Evolutionary conservation across 306 rosid species (phyloP).

Genomic region (Cicer judaicum): DNA sequence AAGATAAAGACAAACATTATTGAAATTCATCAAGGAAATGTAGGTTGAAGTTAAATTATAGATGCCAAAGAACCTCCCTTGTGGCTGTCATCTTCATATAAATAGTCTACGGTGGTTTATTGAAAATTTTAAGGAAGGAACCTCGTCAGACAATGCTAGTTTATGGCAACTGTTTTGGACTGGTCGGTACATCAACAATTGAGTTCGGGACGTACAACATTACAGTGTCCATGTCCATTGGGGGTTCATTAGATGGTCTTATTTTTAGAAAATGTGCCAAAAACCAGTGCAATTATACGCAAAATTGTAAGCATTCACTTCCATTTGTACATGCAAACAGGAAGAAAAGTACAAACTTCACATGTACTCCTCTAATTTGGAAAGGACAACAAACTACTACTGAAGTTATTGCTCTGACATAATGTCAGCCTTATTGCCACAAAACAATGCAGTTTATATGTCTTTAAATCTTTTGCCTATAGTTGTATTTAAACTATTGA

Average conservation of each 20-base stretch:
- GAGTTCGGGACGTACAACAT: slow-evolving; percentile 24
- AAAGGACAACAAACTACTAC: slow-evolving; percentile 35
- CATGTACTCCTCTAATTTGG: neutral
- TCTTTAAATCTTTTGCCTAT: neutral
- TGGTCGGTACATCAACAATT: slow-evolving; percentile 9
- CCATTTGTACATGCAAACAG: neutral
- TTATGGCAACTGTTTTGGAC: slow-evolving; percentile 28
- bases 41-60: slow-evolving; percentile 30
- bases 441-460: slow-evolving; percentile 20
- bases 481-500: slow-evolving; percentile 24
- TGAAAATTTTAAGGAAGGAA: slow-evolving; percentile 35
- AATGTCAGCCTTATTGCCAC: slow-evolving; percentile 22
- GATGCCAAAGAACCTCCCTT: slow-evolving; percentile 14
- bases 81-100: neutral
- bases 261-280: neutral
- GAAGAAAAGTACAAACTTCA: slow-evolving; percentile 6
- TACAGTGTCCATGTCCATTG: neutral
- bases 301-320: neutral
- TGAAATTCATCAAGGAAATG: slow-evolving; percentile 34
- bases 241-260: slow-evolving; percentile 7
- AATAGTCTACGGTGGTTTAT: slow-evolving; percentile 24
- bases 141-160: slow-evolving; percentile 19
- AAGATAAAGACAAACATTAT: slow-evolving; percentile 4
- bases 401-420: neutral
- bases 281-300: slow-evolving; percentile 7